Conservation (phyloP, 495 filamentous ascomycete species). For the Neurospora sp. region DNA sequence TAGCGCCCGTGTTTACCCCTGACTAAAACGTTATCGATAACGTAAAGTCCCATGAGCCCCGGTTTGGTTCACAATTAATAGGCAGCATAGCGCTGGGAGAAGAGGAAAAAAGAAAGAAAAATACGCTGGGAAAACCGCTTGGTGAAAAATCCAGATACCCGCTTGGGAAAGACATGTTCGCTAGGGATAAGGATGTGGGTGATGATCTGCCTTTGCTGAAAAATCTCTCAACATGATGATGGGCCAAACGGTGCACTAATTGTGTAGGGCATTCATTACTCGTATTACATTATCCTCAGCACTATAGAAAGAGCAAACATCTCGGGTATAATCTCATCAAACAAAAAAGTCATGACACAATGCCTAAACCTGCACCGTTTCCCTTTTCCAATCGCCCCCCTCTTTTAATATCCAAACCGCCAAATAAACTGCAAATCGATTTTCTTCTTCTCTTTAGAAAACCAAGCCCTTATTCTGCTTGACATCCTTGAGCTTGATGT, state of each 20-base stretch:
- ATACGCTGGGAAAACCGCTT: neutral
- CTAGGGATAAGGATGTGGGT: neutral
- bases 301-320: neutral
- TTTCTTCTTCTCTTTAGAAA: slow-evolving; percentile 1
- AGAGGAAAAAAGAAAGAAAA: neutral
- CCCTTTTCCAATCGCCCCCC: neutral
- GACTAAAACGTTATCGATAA: neutral
- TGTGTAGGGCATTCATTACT: neutral
- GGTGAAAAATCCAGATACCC: neutral
- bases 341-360: neutral
- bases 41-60: neutral
- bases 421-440: neutral
- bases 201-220: neutral
- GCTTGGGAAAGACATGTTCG: neutral
- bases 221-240: neutral
- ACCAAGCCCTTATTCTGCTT: slow-evolving; percentile 29
- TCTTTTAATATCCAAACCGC: neutral
- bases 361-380: neutral
- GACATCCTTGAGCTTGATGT: slow-evolving; percentile 46
- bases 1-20: neutral
- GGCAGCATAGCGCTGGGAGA: neutral
- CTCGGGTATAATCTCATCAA: neutral
- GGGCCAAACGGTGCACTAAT: neutral
- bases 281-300: neutral
- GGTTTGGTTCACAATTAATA: neutral